A percentile compares a stretch with the other conserved stretches of the same genome.
Evolutionary conservation across 2,329 filamentous ascomycete species (phyloP).

Genomic region (Epichloe sp.): DNA sequence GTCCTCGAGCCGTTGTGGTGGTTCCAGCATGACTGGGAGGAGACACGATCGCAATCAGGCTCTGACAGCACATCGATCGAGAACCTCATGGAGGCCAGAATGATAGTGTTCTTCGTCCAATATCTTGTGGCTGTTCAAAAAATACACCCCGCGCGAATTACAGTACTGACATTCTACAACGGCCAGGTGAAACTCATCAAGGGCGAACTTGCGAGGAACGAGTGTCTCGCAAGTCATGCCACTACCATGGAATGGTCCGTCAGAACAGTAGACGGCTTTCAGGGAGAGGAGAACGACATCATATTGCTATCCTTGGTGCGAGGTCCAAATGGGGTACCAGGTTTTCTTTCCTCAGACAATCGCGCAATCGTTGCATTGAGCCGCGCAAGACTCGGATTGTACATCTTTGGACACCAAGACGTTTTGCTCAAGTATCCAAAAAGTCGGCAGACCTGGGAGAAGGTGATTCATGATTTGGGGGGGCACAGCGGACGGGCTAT

Average conservation of each 20-base stretch:
- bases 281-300: slow-evolving; percentile 82
- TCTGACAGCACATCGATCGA: slow-evolving; percentile 48
- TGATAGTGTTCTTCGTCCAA: slow-evolving; percentile 59
- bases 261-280: slow-evolving; percentile 76
- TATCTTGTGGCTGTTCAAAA: slow-evolving; percentile 52
- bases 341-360: slow-evolving; percentile 57
- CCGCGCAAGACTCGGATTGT: slow-evolving; percentile 66
- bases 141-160: slow-evolving; percentile 47
- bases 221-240: slow-evolving; percentile 10
- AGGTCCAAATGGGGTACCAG: slow-evolving; percentile 47
- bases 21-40: slow-evolving; percentile 36
- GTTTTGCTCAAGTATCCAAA: slow-evolving; percentile 33
- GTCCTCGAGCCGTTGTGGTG: slow-evolving; percentile 28
- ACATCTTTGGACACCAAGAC: slow-evolving; percentile 66
- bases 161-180: slow-evolving; percentile 77
- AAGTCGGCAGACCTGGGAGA: slow-evolving; percentile 27
- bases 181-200: slow-evolving; percentile 61
- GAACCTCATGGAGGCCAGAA: slow-evolving; percentile 60
- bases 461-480: slow-evolving; percentile 27
- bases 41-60: slow-evolving; percentile 34
- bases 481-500: slow-evolving; percentile 18
- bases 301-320: slow-evolving; percentile 71
- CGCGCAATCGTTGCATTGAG: slow-evolving; percentile 46
- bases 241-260: slow-evolving; percentile 38
- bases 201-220: slow-evolving; percentile 26